Base-by-base conservation (phyloP, 2,329 filamentous ascomycete species). In the Penicillium sp. region DNA sequence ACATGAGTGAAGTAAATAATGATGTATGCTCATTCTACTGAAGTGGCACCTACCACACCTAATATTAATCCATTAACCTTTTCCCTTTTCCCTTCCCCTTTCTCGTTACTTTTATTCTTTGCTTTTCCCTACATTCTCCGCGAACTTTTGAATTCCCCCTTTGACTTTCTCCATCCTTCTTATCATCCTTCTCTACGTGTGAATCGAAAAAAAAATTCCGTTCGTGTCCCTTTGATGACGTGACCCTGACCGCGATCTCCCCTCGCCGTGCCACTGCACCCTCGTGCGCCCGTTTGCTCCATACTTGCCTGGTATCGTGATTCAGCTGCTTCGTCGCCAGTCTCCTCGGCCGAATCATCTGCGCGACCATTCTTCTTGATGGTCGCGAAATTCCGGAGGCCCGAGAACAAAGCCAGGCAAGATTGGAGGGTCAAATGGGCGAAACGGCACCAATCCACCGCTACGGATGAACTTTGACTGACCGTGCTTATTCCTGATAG, bases 41-140 rank as follows among this genome's bases (percentile, higher is more conserved):
- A 52, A 57, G 62, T 63, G 50, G 64, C 64, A 67, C 64, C 64
- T 67, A 67, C 64, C 64, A 67, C 64, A 66, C 64, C 63, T 66
- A 66, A 67, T 37, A 50, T 55, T 43, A 56, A 46, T 37, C 48
- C 52, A 52, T 57, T 41, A 31, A 44, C 35, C 31, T 46, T 53
- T 52, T 45, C 43, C 35, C 46, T 27, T 56, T 56, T 53, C 48
- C 52, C 45, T 55, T 53, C 48, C 53, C 55, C 52, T 53, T 48
- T 54, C 53, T 48, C 46, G 39, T 41, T 41, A 21, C 47, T 52
- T 52, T 51, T 49, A 41, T 47, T 48, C 43, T 54, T 41, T 21
- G 22, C 21, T 16, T n/a, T 31, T 48, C 24, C 33, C 51, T 51
- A 33, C 43, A 24, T 41, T 14, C 43, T 47, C 52, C 41, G 14